phyloP scores from a whole-genome alignment of 148 eudicot species.

The Amaranthus cruentus region DNA sequence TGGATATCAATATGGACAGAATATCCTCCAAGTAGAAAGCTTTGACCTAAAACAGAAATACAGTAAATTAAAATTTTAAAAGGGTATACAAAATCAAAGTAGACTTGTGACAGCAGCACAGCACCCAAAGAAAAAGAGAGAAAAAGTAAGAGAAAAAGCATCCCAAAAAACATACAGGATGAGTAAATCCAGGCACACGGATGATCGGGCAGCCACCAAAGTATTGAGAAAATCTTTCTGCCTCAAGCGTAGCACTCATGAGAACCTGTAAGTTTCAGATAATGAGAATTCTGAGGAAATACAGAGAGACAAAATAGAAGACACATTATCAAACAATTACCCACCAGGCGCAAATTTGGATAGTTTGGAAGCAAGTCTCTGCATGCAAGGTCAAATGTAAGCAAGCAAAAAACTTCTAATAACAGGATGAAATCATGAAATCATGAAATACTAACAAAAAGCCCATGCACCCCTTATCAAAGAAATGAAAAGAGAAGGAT shows the following conservation, averaged over 20 bases:
- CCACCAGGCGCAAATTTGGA: constrained; percentile 80
- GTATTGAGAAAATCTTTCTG: constrained; percentile 88
- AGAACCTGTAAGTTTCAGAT: constrained; percentile 49
- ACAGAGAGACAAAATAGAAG: not conserved
- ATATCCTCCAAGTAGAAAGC: constrained; percentile 77
- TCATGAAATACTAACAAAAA: constrained; percentile 13
- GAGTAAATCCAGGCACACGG: constrained; percentile 91
- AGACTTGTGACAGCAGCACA: not conserved
- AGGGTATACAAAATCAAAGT: not conserved
- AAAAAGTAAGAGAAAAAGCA: not conserved
- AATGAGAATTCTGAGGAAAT: constrained; percentile 11
- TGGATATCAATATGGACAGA: constrained; percentile 44
- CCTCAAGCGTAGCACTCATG: constrained; percentile 99
- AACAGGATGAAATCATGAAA: constrained; percentile 20
- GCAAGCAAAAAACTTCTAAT: constrained; percentile 20
- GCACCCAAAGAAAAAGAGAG: constrained; percentile 3
- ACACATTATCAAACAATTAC: constrained; percentile 16
- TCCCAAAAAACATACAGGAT: constrained; percentile 62
- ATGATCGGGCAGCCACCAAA: constrained; percentile 94
- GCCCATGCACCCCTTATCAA: constrained; percentile 4
- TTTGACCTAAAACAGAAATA: constrained; percentile 58
- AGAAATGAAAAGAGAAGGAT: not conserved
- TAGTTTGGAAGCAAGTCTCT: constrained; percentile 89
- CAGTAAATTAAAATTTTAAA: not conserved
- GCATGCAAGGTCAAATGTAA: constrained; percentile 35